Evolutionary conservation across 148 eudicot species (phyloP), one percentile per base, ranked within the genome.

Genomic region (Vaccinium macrocarpon): DNA sequence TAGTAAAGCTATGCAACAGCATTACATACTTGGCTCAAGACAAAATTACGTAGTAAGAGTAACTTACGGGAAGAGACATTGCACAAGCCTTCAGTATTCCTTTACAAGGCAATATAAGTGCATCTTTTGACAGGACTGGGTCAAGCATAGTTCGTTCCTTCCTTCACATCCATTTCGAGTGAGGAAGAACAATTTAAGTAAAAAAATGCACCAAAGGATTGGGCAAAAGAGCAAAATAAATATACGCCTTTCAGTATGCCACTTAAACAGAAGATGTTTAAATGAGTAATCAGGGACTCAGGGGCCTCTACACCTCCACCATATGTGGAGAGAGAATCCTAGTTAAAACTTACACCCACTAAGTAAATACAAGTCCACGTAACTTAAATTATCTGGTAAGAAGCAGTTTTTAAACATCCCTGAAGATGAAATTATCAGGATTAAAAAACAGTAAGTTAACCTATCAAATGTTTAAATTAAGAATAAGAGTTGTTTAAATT

Each of bases 31-130:
- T 15, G n/a, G 66, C 56, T 66, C 48, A 78, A 78, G 68, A 49
- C 74, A 78, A 71, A 23, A 57, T 52, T 18, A 68, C 1, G 66
- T 13, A 52, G 18, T 48, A 68, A 70, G 52, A 82, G 35, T 11
- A 55, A 86, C 98, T 92, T 87, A 95, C 98, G 5, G 98, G 98
- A 77, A 95, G 94, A 86, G 84, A 94, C 94, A 95, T 93, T 76
- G 93, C 95, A 90, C 94, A 94, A 84, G 90, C 95, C 88, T 83
- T 93, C 80, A 95, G 84, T 76, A 89, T 87, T 86, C 96, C 98
- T 91, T 87, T 95, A 82, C 94, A 89, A 88, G 98, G 98, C 88
- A 95, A 86, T 79, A 93, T 86, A 16, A 71, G 85, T 61, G 86
- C 95, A 85, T 91, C 96, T 81, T 88, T 51, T 38, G 96, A 93